Conservation (phyloP, 345 rosid species). For the Eucalyptus cloeziana region DNA sequence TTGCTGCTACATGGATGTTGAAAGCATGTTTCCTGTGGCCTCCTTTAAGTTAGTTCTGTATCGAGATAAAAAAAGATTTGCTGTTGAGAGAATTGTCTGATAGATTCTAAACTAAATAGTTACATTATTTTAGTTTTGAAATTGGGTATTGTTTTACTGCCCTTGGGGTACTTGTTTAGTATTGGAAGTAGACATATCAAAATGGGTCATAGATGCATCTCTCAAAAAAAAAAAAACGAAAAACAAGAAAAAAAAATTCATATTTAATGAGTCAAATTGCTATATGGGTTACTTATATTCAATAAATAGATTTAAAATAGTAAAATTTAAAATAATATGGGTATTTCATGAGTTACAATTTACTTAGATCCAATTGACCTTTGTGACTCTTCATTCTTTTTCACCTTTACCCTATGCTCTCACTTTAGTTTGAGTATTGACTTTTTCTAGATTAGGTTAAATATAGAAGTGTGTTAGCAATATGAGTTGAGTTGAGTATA, state of each 20-base stretch:
- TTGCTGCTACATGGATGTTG: background rate
- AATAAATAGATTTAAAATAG: no score
- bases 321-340: background rate
- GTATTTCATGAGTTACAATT: background rate
- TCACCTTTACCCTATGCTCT: no score
- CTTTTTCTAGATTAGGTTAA: no score
- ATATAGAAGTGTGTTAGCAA: no score
- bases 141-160: background rate
- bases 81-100: background rate
- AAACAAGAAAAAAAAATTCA: no score
- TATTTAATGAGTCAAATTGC: background rate
- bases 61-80: background rate
- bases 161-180: background rate
- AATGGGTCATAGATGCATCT: background rate
- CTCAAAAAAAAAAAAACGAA: accelerated
- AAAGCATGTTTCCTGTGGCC: background rate
- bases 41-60: background rate
- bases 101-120: background rate
- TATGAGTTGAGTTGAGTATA: background rate
- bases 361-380: background rate
- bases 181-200: background rate
- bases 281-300: no score
- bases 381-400: background rate
- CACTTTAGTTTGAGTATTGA: no score
- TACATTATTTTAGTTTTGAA: background rate